Percentiles rank a stretch among this genome's conserved stretches.
Evolutionary conservation across 768 basidiomycete species (phyloP).

Genomic region (Boletus sp.): DNA sequence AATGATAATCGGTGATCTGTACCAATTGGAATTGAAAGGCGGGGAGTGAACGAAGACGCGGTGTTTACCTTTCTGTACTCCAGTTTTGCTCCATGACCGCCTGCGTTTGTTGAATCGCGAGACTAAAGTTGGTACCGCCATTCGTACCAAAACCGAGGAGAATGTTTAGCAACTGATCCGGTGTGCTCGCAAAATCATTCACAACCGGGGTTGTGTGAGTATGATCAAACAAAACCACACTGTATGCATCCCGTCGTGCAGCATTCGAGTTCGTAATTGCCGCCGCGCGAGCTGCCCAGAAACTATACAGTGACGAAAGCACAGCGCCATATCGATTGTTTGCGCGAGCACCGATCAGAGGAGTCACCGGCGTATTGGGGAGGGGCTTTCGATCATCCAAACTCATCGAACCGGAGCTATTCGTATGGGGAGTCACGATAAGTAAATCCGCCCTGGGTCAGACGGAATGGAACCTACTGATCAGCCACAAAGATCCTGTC

Average conservation of each 20-base stretch:
- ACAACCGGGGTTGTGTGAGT: conserved; percentile 21
- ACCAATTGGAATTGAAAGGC: neutral
- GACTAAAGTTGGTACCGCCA: conserved; percentile 43
- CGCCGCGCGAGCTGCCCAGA: conserved; percentile 52
- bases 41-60: neutral
- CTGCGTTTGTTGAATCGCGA: conserved; percentile 38
- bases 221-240: conserved; percentile 46
- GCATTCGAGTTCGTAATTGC: conserved; percentile 29
- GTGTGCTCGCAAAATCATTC: conserved; percentile 47
- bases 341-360: conserved; percentile 33
- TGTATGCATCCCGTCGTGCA: conserved; percentile 51
- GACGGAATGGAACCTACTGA: conserved; percentile 26
- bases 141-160: conserved; percentile 32
- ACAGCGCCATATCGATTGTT: conserved; percentile 59
- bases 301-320: conserved; percentile 49
- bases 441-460: neutral
- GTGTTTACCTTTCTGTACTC: conserved; percentile 46
- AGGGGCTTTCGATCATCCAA: conserved; percentile 42
- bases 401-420: conserved; percentile 53
- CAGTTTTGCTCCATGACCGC: conserved; percentile 43
- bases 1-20: conserved; percentile 29
- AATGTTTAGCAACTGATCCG: conserved; percentile 40
- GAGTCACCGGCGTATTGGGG: conserved; percentile 38
- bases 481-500: conserved; percentile 55
- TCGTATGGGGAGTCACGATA: neutral